phyloP scores from a whole-genome alignment of 257 asterid species.

The Linderniella brevidens region DNA sequence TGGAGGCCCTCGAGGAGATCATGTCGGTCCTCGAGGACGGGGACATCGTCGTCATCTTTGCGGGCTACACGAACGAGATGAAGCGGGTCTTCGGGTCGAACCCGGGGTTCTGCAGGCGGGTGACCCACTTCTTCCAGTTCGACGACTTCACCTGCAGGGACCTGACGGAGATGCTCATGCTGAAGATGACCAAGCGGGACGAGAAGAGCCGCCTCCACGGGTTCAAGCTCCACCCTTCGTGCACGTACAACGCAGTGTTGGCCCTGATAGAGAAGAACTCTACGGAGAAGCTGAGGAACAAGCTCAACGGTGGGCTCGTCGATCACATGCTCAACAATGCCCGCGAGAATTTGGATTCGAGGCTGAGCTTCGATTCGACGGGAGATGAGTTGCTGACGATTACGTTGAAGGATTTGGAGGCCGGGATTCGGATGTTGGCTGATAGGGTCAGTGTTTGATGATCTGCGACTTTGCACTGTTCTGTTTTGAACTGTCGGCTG shows the following conservation, averaged over 20 bases:
- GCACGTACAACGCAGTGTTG: constrained; percentile 43
- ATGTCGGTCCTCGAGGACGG: constrained; percentile 94
- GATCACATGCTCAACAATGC: constrained; percentile 72
- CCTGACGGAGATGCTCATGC: constrained; percentile 57
- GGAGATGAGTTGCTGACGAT: constrained; percentile 53
- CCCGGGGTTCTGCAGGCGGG: constrained; percentile 86
- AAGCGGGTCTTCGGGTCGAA: constrained; percentile 69
- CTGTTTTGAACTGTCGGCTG: no score
- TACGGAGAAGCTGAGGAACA: constrained; percentile 54
- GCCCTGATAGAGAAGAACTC: constrained; percentile 37
- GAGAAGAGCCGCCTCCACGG: constrained; percentile 46
- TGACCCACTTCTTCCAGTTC: constrained; percentile 72
- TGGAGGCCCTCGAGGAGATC: constrained; percentile 88
- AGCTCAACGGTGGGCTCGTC: constrained; percentile 83
- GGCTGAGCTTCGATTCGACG: constrained; percentile 53
- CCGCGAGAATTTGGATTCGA: constrained; percentile 65
- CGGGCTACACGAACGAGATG: constrained; percentile 92
- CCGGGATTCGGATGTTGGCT: constrained; percentile 35
- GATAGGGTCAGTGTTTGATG: no score
- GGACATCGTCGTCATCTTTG: constrained; percentile 74
- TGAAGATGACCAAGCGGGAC: constrained; percentile 42
- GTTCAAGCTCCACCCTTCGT: constrained; percentile 55
- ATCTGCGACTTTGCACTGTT: no score
- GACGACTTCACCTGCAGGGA: constrained; percentile 59
- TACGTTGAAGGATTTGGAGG: constrained; percentile 54